These are phyloP conservation scores for Podospora comata DNA, from an alignment of 495 filamentous ascomycete genomes.

Conservation along the genomic window DNA sequence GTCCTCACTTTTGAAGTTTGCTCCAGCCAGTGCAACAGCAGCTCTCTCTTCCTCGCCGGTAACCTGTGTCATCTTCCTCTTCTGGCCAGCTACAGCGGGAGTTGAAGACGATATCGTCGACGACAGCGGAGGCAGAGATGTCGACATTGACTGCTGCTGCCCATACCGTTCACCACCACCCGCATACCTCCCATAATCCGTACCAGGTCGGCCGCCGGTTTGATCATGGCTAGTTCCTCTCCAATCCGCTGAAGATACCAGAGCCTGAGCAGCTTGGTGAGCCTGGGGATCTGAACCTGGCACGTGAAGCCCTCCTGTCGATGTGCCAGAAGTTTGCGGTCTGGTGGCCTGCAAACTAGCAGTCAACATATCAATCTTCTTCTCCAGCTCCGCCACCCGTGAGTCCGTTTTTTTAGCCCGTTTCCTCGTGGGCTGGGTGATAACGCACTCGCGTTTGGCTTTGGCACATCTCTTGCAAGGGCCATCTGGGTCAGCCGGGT, in stretches of 20 bases:
- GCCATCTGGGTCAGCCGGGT: constrained; percentile 56
- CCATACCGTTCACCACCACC: background rate
- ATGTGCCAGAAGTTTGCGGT: constrained; percentile 19
- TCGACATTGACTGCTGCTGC: constrained; percentile 29
- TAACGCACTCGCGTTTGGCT: constrained; percentile 71
- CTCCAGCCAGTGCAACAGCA: background rate
- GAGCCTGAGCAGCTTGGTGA: background rate
- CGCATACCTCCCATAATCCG: background rate
- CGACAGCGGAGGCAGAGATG: background rate
- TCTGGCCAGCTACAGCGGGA: constrained; percentile 40
- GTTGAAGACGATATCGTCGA: background rate
- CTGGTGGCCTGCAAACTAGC: constrained; percentile 65
- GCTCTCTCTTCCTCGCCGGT: constrained; percentile 16
- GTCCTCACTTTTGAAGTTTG: constrained; percentile 34
- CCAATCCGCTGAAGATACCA: constrained; percentile 1
- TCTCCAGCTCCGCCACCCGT: constrained; percentile 87
- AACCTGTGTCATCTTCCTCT: constrained; percentile 42
- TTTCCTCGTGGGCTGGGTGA: constrained; percentile 80
- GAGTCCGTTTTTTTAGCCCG: constrained; percentile 92
- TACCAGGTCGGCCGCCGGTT: background rate
- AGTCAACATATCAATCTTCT: constrained; percentile 87
- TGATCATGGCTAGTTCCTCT: background rate
- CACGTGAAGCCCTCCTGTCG: background rate
- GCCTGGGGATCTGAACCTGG: background rate
- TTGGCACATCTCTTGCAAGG: constrained; percentile 87